A percentile compares a stretch with the other conserved stretches of the same genome.
Evolutionary conservation across 1,284 basidiomycete genomes (phyloP).

Genomic region (Mycena citricolor): DNA sequence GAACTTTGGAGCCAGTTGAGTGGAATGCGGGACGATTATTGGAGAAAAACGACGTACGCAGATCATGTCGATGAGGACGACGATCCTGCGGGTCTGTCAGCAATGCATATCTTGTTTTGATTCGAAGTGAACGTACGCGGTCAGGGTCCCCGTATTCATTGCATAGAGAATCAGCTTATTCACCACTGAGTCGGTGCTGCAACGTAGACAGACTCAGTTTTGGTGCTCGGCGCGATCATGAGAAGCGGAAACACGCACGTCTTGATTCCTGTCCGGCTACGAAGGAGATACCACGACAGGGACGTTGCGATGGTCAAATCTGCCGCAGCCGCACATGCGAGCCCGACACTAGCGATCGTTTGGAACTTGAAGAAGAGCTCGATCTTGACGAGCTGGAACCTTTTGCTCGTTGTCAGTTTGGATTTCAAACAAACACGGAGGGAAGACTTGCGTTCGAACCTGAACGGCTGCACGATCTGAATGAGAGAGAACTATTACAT

Average conservation of each 20-base stretch:
- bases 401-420: not conserved
- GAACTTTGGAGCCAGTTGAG: constrained; percentile 5
- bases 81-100: constrained; percentile 3
- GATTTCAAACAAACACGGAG: not conserved
- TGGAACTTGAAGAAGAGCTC: constrained; percentile 13
- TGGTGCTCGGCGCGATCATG: too few relatives aligned
- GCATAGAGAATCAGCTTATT: constrained; percentile 17
- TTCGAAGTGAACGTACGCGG: constrained; percentile 1
- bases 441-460: constrained; percentile 5
- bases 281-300: constrained; percentile 8
- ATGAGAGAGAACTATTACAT: not conserved
- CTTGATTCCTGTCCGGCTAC: constrained; percentile 10
- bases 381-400: constrained; percentile 13
- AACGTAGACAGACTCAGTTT: not conserved
- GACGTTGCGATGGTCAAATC: constrained; percentile 14
- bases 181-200: constrained; percentile 14
- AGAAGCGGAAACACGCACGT: constrained; percentile 1
- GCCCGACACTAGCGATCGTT: constrained; percentile 14
- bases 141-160: constrained; percentile 16
- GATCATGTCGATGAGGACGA: constrained; percentile 19
- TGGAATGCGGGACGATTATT: too few relatives aligned
- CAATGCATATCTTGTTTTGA: not conserved
- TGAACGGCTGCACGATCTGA: constrained; percentile 3
- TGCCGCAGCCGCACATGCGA: constrained; percentile 15
- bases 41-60: constrained; percentile 7